Percentiles rank a stretch among this genome's conserved stretches.
These are phyloP conservation scores for Aspergillus affinis DNA, from an alignment of 495 filamentous ascomycete genomes.

Conservation along the genomic window DNA sequence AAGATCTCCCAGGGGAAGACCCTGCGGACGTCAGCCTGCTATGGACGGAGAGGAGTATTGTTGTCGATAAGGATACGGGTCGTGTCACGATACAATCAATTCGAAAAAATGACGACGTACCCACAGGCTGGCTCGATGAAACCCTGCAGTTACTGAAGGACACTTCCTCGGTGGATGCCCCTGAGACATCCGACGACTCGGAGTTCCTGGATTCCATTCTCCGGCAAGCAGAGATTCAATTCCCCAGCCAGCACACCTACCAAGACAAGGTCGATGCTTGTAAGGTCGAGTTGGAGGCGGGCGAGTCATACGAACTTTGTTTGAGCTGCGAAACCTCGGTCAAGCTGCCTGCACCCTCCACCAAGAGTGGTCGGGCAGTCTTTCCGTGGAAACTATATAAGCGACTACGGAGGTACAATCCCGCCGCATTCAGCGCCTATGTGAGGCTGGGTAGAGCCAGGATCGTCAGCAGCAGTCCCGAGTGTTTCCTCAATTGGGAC, in stretches of 20 bases:
- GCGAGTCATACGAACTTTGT: slow-evolving; percentile 93
- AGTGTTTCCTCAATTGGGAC: slow-evolving; percentile 81
- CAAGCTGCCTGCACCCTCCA: slow-evolving; percentile 34
- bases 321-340: slow-evolving; percentile 74
- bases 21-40: slow-evolving; percentile 73
- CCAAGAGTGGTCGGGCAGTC: slow-evolving; percentile 18
- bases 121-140: slow-evolving; percentile 40
- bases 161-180: neutral
- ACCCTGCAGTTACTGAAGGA: slow-evolving; percentile 26
- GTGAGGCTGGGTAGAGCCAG: slow-evolving; percentile 67
- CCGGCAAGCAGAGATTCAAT: slow-evolving; percentile 26
- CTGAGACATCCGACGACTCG: slow-evolving; percentile 13
- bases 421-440: slow-evolving; percentile 85
- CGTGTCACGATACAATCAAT: slow-evolving; percentile 64
- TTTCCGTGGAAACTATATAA: slow-evolving; percentile 71
- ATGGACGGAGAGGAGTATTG: slow-evolving; percentile 76
- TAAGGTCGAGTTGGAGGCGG: slow-evolving; percentile 68
- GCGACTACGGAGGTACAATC: slow-evolving; percentile 67
- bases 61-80: slow-evolving; percentile 69
- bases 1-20: slow-evolving; percentile 30
- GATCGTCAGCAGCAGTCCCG: slow-evolving; percentile 82
- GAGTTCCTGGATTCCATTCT: slow-evolving; percentile 36
- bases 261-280: slow-evolving; percentile 64
- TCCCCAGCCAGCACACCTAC: slow-evolving; percentile 58
- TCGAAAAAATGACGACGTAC: slow-evolving; percentile 35